These are phyloP conservation scores for Ustulina deusta DNA, from an alignment of 2,329 filamentous ascomycete species.

Conservation along the genomic window DNA sequence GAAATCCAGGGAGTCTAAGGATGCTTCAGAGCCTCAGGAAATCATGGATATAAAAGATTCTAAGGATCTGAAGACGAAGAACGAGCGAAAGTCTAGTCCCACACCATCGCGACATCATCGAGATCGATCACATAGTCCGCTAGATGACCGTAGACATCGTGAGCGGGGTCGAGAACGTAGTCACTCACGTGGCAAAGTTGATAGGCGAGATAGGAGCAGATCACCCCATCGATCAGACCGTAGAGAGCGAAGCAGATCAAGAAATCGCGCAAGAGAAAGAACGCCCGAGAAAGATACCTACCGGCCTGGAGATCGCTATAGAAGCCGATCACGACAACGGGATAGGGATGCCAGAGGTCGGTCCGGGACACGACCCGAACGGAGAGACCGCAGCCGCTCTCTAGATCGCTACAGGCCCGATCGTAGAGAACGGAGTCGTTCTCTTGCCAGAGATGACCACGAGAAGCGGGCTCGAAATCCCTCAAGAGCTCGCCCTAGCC, in stretches of 20 bases:
- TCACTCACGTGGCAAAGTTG: slow-evolving; percentile 47
- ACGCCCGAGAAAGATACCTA: slow-evolving; percentile 51
- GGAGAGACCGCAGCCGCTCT: slow-evolving; percentile 47
- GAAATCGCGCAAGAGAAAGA: slow-evolving; percentile 50
- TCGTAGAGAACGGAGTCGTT: slow-evolving; percentile 48
- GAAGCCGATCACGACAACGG: slow-evolving; percentile 47
- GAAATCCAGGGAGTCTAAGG: slow-evolving; percentile 42
- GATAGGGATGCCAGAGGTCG: slow-evolving; percentile 46
- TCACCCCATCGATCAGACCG: slow-evolving; percentile 46
- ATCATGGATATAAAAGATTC: slow-evolving; percentile 41
- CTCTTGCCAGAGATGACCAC: slow-evolving; percentile 47
- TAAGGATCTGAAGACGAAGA: slow-evolving; percentile 42
- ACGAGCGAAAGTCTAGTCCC: slow-evolving; percentile 47
- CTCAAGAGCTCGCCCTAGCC: slow-evolving; percentile 42
- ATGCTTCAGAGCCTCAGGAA: slow-evolving; percentile 43
- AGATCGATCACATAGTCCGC: slow-evolving; percentile 44
- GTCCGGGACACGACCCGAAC: slow-evolving; percentile 42
- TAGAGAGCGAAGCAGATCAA: slow-evolving; percentile 55
- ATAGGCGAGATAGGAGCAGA: slow-evolving; percentile 47
- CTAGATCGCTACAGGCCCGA: slow-evolving; percentile 49
- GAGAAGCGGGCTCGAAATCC: slow-evolving; percentile 49
- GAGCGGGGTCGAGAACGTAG: slow-evolving; percentile 48
- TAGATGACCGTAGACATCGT: slow-evolving; percentile 49
- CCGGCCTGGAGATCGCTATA: slow-evolving; percentile 48
- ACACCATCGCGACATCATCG: slow-evolving; percentile 45